Base-by-base conservation (phyloP, 768 basidiomycete genomes). In the Pluteus cervinus region DNA sequence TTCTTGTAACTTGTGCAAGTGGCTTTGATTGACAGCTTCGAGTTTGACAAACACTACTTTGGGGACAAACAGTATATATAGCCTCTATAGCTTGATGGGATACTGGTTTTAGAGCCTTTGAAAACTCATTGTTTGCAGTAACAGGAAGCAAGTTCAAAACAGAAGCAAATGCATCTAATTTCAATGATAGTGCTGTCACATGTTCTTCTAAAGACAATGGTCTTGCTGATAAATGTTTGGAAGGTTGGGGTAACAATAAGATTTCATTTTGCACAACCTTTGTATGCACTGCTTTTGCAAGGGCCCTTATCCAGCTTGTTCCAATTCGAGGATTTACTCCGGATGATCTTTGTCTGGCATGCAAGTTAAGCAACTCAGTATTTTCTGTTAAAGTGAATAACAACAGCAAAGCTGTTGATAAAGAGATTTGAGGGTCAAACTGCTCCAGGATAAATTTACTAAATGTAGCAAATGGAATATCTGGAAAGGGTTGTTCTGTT, bases 401-500 rank as follows among this genome's bases (percentile, higher is more conserved):
- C n/a, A 29, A 16, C 21, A 30, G 20, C 12, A 39, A 28, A 11
- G 32, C 38, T 6, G 14, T 29, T 39, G 38, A 18, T 24, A 39
- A 15, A 10, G 38, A 33, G 10, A 39, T 22, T 7, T 20, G 26
- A n/a, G 37, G 18, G 8, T 15, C 29, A 18, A 38, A 38, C n/a
- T 38, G 26, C 5, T 38, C 7, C 14, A 29, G 28, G 23, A 39
- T 15, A 39, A 39, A 39, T 32, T 31, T 32, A 15, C 11, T 32
- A 29, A 39, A 39, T 4, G 20, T 28, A 14, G 18, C 32, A 29
- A 37, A 42, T 20, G 29, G 16, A 2, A 42, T 25, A 32, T 42
- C 36, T 17, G 36, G 41, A 15, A 42, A 42, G 24, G 40, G 23
- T 35, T 17, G 10, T 15, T 41, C 17, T n/a, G 14, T 28, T 28